These are phyloP conservation scores for Aspergillus brunneoviolaceus DNA, from an alignment of 2,329 filamentous ascomycete species.

Conservation along the genomic window DNA sequence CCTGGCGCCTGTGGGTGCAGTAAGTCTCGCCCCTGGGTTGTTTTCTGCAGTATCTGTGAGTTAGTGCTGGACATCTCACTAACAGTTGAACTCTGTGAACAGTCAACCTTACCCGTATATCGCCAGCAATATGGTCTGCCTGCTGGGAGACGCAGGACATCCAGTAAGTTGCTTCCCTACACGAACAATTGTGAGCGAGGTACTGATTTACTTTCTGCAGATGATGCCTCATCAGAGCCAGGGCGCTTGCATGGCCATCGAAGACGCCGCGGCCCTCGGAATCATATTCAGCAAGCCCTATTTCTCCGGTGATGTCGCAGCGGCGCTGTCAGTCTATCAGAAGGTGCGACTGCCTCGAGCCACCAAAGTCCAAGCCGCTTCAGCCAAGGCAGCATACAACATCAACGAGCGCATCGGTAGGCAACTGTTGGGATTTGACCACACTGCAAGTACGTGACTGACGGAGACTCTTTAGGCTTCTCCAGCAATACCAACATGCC, in stretches of 20 bases:
- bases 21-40: constrained; percentile 7
- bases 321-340: constrained; percentile 53
- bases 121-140: constrained; percentile 52
- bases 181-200: not conserved
- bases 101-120: constrained; percentile 59
- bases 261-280: constrained; percentile 63
- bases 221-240: constrained; percentile 71
- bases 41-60: not conserved
- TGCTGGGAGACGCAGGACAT: constrained; percentile 67
- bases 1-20: constrained; percentile 67
- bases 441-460: not conserved
- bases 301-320: constrained; percentile 50
- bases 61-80: not conserved
- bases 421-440: constrained; percentile 4
- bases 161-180: constrained; percentile 47
- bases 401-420: constrained; percentile 63
- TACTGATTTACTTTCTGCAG: constrained; percentile 18
- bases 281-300: constrained; percentile 57
- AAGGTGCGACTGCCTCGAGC: constrained; percentile 55
- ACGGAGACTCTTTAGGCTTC: constrained; percentile 50
- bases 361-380: constrained; percentile 57
- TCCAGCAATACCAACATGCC: constrained; percentile 58
- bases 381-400: constrained; percentile 59
- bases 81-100: not conserved
- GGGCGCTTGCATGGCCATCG: constrained; percentile 68